These are phyloP conservation scores for Cadophora sp. DNA, from an alignment of 2,329 filamentous ascomycete genomes.

Conservation along the genomic window DNA sequence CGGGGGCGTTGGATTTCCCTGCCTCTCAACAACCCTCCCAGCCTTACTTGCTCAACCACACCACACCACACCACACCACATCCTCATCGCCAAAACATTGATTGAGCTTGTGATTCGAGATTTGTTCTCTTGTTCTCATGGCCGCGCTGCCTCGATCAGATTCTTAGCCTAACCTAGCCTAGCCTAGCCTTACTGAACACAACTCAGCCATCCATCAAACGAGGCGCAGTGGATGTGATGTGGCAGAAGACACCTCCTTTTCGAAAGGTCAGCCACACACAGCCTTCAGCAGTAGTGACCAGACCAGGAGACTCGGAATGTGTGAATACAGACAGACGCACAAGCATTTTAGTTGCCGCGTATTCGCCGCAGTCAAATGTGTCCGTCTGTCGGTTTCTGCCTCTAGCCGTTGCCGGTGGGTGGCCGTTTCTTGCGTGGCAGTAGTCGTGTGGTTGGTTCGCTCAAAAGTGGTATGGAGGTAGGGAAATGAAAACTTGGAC, in stretches of 20 bases:
- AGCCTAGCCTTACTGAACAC: neutral
- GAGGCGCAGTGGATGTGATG: slow-evolving; percentile 7
- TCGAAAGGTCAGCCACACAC: neutral
- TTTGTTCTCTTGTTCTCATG: neutral
- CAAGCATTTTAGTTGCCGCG: slow-evolving; percentile 10
- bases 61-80: neutral
- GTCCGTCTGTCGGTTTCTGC: neutral
- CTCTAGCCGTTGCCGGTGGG: neutral
- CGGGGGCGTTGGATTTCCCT: neutral
- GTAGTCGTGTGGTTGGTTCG: neutral
- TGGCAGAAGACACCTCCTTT: neutral
- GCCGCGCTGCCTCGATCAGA: neutral
- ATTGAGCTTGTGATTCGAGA: slow-evolving; percentile 13
- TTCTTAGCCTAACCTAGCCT: neutral
- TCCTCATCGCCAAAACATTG: neutral
- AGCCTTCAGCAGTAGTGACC: neutral
- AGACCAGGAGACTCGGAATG: neutral
- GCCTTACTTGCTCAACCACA: neutral
- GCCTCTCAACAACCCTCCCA: neutral
- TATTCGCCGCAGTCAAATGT: slow-evolving; percentile 9
- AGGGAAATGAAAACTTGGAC: neutral
- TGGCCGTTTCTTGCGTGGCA: neutral
- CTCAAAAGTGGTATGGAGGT: too few species aligned
- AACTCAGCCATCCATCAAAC: slow-evolving; percentile 11
- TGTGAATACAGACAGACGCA: too few species aligned